These are phyloP conservation scores for Immersiporthe knoxdaviesiana DNA, from an alignment of 2,329 filamentous ascomycete species.

Conservation along the genomic window DNA sequence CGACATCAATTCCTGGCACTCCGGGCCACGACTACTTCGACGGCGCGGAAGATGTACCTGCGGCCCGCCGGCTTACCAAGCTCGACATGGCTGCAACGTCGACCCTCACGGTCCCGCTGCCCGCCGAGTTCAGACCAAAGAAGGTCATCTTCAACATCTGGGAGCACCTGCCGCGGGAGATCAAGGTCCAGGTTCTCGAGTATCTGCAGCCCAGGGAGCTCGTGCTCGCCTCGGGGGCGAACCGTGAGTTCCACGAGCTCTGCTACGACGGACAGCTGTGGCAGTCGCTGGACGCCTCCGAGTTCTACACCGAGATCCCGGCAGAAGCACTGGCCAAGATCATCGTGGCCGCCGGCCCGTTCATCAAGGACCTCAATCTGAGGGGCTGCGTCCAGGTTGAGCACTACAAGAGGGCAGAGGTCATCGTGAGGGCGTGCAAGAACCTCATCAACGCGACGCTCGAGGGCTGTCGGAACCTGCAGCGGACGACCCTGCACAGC, in stretches of 20 bases:
- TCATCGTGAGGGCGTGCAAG: conserved; percentile 79
- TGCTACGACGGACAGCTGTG: conserved; percentile 97
- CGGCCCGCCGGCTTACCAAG: conserved; percentile 58
- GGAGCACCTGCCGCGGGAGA: conserved; percentile 78
- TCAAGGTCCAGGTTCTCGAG: conserved; percentile 76
- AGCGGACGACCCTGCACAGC: conserved; percentile 75
- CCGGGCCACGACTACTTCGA: conserved; percentile 47
- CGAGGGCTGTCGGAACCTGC: conserved; percentile 86
- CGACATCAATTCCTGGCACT: conserved; percentile 45
- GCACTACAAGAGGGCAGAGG: conserved; percentile 76
- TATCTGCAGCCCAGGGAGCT: conserved; percentile 81
- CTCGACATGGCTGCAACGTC: conserved; percentile 45
- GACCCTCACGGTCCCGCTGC: conserved; percentile 57
- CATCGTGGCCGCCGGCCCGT: conserved; percentile 82
- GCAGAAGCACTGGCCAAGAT: conserved; percentile 83
- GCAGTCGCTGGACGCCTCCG: conserved; percentile 80
- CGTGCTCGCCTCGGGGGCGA: conserved; percentile 76
- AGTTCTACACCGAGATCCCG: conserved; percentile 87
- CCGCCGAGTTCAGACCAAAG: conserved; percentile 61
- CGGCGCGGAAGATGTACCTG: conserved; percentile 52
- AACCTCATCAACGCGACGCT: conserved; percentile 88
- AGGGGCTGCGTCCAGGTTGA: conserved; percentile 88
- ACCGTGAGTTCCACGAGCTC: conserved; percentile 75
- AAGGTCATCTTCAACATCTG: conserved; percentile 68
- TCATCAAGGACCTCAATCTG: conserved; percentile 87